phyloP scores from a whole-genome alignment of 2,329 filamentous ascomycete genomes.

The Paraphoma chrysanthemicola region DNA sequence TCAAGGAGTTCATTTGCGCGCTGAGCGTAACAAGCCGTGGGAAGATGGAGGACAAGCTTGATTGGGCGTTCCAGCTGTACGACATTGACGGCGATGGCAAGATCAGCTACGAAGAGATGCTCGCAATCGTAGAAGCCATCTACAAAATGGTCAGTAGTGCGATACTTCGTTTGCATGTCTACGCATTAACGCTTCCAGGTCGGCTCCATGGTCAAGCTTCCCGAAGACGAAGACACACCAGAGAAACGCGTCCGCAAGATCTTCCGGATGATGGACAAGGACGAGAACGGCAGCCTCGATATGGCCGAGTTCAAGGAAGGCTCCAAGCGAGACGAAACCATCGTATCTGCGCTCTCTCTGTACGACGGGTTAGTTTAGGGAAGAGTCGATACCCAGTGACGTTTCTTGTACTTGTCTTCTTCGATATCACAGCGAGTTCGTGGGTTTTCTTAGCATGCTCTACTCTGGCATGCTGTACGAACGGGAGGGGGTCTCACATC shows the following conservation, averaged over 20 bases:
- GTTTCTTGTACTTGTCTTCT: slow-evolving; percentile 40
- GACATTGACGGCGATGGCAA: slow-evolving; percentile 99
- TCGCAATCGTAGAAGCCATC: slow-evolving; percentile 97
- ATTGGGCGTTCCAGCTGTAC: slow-evolving; percentile 99
- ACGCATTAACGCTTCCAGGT: slow-evolving; percentile 65
- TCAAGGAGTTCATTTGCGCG: slow-evolving; percentile 99
- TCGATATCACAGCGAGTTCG: slow-evolving; percentile 51
- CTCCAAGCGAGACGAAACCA: slow-evolving; percentile 97
- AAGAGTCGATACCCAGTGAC: slow-evolving; percentile 27
- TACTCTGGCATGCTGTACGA: slow-evolving; percentile 36
- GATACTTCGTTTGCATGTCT: background rate
- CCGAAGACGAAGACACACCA: slow-evolving; percentile 97
- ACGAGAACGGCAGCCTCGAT: slow-evolving; percentile 95
- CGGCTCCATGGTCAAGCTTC: slow-evolving; percentile 98
- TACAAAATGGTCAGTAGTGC: slow-evolving; percentile 89
- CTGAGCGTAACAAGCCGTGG: slow-evolving; percentile 95
- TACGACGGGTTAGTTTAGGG: slow-evolving; percentile 90
- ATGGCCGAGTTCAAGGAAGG: slow-evolving; percentile 99
- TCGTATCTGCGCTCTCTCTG: slow-evolving; percentile 93
- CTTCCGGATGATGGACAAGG: slow-evolving; percentile 99
- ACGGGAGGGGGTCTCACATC: slow-evolving; percentile 33
- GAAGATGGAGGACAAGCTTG: slow-evolving; percentile 99
- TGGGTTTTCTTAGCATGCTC: slow-evolving; percentile 37
- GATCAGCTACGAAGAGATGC: slow-evolving; percentile 99
- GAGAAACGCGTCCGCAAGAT: slow-evolving; percentile 99